Evolutionary conservation across 2,329 filamentous ascomycete species (phyloP), one percentile per base, ranked within the genome.

Genomic region (Fusarium duplospermum): DNA sequence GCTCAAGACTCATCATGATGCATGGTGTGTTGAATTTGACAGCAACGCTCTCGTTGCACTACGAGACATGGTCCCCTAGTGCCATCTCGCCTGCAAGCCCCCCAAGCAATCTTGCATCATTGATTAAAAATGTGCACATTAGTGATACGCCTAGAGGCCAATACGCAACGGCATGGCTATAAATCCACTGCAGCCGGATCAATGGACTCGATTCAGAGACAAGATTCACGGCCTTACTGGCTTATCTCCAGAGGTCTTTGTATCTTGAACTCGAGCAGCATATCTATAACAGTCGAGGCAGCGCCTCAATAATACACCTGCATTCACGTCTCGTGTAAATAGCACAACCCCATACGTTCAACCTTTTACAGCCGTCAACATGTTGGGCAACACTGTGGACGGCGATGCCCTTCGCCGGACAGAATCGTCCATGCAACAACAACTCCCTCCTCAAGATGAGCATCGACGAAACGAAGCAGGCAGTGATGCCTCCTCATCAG

Each of bases 321-420:
- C 47, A 29, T 29, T 29, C 47, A 14, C 47, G 10, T 52, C 47
- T 31, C 18, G 47, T 52, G 45, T 29, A 29, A 29, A 52, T 24
- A 52, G 24, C 18, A 29, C 45, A 29, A 29, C 16, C 42, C 22
- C 14, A 18, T 27, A 50, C 45, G 29, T 4, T n/a, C 45, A 52
- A 29, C 24, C n/a, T 20, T n/a, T n/a, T 20, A 24, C 20, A 47
- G 42, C 61, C 54, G 58, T 60, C 71, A 71, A 54, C 22, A 84
- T 84, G 83, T 80, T 81, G 80, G 76, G 78, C 45, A 77, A 76
- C 45, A 74, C 75, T 9, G 67, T 82, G 47, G 80, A 82, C 36
- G 76, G 75, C 60, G 80, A 83, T 47, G 76, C 76, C 42, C 67
- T 82, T 64, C 82, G 80, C 45, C 81, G 78, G 22, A 80, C 77